phyloP scores from a whole-genome alignment of 768 basidiomycete genomes.

The Suillus occidentalis region DNA sequence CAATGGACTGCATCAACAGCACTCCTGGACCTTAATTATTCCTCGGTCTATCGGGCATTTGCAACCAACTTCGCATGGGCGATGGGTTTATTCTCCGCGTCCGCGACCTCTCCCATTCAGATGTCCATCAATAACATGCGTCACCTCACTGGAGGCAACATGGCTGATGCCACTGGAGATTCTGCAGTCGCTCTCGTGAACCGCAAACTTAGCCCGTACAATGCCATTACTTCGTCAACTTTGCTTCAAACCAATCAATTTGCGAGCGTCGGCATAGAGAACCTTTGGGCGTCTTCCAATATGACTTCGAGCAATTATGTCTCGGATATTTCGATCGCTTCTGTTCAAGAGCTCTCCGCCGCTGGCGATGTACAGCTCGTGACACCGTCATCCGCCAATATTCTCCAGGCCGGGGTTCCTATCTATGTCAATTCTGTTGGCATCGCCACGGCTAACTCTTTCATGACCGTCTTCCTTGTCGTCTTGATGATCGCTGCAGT shows the following conservation, averaged over 20 bases:
- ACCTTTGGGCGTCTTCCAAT: slow-evolving; percentile 14
- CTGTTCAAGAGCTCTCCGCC: slow-evolving; percentile 24
- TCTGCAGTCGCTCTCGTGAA: slow-evolving; percentile 77
- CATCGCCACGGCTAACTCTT: slow-evolving; percentile 85
- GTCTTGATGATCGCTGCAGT: slow-evolving; percentile 69
- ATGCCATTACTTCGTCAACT: slow-evolving; percentile 28
- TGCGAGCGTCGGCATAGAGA: slow-evolving; percentile 9
- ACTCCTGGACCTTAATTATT: slow-evolving; percentile 85
- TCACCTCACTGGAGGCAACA: slow-evolving; percentile 73
- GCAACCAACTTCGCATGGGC: slow-evolving; percentile 90
- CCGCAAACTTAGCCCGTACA: slow-evolving; percentile 80
- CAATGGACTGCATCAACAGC: slow-evolving; percentile 82
- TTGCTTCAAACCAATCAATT: slow-evolving; percentile 2
- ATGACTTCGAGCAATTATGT: slow-evolving; percentile 9
- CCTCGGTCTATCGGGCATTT: slow-evolving; percentile 77
- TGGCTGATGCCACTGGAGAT: slow-evolving; percentile 57
- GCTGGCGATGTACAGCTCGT: slow-evolving; percentile 58
- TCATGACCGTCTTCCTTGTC: slow-evolving; percentile 84
- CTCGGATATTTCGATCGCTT: slow-evolving; percentile 16
- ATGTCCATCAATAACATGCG: slow-evolving; percentile 81
- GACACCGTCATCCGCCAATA: slow-evolving; percentile 59
- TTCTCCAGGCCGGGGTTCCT: slow-evolving; percentile 79
- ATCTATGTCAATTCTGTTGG: slow-evolving; percentile 76
- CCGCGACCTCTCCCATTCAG: slow-evolving; percentile 62
- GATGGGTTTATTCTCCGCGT: slow-evolving; percentile 66